Evolutionary conservation across 306 rosid genomes (phyloP).

Genomic region (Cucumis cinereus): DNA sequence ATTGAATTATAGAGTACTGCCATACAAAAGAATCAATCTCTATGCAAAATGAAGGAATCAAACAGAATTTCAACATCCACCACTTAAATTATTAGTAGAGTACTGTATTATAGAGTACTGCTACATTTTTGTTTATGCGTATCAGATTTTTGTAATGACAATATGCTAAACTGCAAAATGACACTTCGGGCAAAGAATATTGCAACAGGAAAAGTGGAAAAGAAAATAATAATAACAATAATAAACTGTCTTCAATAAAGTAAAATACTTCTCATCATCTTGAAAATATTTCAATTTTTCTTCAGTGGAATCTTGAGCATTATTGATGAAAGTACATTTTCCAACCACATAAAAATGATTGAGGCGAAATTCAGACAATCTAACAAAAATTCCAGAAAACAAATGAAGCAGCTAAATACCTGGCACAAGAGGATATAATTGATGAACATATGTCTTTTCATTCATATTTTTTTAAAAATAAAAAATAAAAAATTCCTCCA

Average conservation of each 20-base stretch:
- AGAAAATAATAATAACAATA: background rate
- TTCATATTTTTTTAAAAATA: no score
- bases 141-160: background rate
- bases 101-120: background rate
- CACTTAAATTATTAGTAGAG: background rate
- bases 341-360: slow-evolving; percentile 1
- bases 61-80: background rate
- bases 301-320: background rate
- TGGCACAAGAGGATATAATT: background rate
- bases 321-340: background rate
- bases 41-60: background rate
- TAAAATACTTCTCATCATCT: background rate
- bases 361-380: background rate
- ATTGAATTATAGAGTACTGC: background rate
- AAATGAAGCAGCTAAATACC: background rate
- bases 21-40: background rate
- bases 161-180: background rate
- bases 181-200: background rate
- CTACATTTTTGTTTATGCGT: background rate
- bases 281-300: background rate
- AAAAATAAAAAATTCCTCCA: background rate
- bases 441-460: background rate
- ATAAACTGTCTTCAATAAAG: background rate
- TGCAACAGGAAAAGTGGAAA: background rate
- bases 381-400: background rate